Evolutionary conservation across 768 basidiomycete genomes (phyloP), one percentile per base, ranked within the genome.

Genomic region (Epithele typhae): DNA sequence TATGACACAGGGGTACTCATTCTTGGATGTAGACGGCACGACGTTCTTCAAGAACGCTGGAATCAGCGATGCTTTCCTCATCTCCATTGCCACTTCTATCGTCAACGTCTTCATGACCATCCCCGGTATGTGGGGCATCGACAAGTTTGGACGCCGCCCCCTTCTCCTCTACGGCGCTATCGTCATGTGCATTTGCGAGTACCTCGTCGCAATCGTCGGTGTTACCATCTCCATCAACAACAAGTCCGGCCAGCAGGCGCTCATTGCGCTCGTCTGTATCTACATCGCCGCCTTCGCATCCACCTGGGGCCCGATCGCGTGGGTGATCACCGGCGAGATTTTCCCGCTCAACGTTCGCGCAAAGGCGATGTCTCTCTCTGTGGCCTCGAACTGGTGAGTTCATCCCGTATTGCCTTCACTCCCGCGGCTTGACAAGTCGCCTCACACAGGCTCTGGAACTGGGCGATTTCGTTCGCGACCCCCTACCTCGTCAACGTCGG

Each of bases 121-220:
- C 17, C 71, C 86, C 49, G 86, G 84, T 23, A 79, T 92, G 65
- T 88, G 74, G 66, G 77, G 82, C 59, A 78, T 92, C 45, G 91
- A 93, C 62, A 73, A 72, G 40, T 76, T 85, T 56, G 91, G 90
- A 56, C 87, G 90, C 51, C 81, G 90, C 48, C 74, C 76, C 27
- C 76, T 92, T 38, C 76, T 91, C 40, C 68, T 89, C 59, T 72
- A 77, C 46, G 91, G 91, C 57, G 87, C 88, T 18, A 62, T 76
- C 45, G 86, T 85, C 43, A 92, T 92, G 90, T 72, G 78, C 53
- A 51, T 90, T 57, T 92, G 88, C 73, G 84, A 92, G 64, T 90
- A 73, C 71, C 75, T 91, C 56, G 75, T 88, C 51, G 83, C 78
- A 55, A 81, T 83, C 62, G 59, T 79, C 42, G 79, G 78, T 55